Percentiles rank a stretch among this genome's conserved stretches.
Conservation (phyloP, 345 rosid species). For the Hevea brasiliensis region DNA sequence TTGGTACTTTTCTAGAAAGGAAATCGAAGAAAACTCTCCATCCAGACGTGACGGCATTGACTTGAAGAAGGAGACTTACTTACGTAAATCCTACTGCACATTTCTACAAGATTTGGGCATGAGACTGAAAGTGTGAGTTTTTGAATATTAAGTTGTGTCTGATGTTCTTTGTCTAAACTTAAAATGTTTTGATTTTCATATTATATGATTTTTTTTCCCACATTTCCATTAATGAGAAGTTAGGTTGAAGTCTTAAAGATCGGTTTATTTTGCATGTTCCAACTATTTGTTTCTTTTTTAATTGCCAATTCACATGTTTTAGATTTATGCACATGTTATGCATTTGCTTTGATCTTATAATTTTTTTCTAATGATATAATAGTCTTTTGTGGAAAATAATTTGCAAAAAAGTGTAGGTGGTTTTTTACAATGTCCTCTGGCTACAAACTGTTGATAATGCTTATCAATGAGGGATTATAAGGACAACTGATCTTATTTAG, state of each 20-base stretch:
- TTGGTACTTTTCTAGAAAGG: slow-evolving; percentile 88
- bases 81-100: slow-evolving; percentile 93
- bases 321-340: neutral
- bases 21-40: slow-evolving; percentile 86
- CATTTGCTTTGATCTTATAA: neutral
- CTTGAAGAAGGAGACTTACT: slow-evolving; percentile 86
- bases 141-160: neutral
- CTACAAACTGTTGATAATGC: too few relatives aligned
- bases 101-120: slow-evolving; percentile 96
- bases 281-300: neutral
- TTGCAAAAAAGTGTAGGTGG: neutral
- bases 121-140: slow-evolving; percentile 77
- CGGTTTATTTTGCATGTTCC: neutral
- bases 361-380: neutral
- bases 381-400: neutral
- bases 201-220: neutral
- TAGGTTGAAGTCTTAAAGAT: neutral
- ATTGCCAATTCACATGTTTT: neutral
- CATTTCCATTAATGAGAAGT: neutral
- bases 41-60: slow-evolving; percentile 87
- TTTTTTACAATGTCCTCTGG: neutral
- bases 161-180: neutral
- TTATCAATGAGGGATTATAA: too few relatives aligned
- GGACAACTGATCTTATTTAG: too few relatives aligned
- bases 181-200: neutral